Evolutionary conservation across 2,329 filamentous ascomycete species (phyloP), one percentile per base, ranked within the genome.

Genomic region (Trichophyton equinum): DNA sequence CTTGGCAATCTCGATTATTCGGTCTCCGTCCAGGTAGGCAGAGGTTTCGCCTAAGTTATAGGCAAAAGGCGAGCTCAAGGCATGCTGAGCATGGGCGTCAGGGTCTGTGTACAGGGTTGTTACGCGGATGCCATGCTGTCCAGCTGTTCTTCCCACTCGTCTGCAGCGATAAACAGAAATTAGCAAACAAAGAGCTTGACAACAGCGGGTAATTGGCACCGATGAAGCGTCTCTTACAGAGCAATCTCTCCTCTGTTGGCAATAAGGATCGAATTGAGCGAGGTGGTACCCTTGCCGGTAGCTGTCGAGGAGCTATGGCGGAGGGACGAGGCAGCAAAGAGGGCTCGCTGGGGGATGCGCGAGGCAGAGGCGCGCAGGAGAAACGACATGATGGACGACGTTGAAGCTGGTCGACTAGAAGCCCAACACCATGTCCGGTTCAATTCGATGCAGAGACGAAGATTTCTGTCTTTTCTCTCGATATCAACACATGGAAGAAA

Each of bases 161-260:
- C 80, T 82, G 22, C 25, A 46, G 11, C 20, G 6, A 20, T 3
- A 15, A 25, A 42, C n/a, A 27, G 7, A 4, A 1, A 11, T 40
- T 42, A 57, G 36, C 55, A 42, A 15, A 30, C 18, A 18, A 15
- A 22, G 1, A 8, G 18, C 5, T 13, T 11, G 7, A 38, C 8
- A 20, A 13, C 27, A 13, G 18, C 9, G 4, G n/a, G n/a, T 9
- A 30, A 11, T 38, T 38, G 33, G 9, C 33, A 38, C 33, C 9
- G 33, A 13, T 2, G 33, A 38, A 38, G 9, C 33, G 4, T 38
- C 47, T 68, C 77, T 65, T 72, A 82, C 72, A 99, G 81, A 57
- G 94, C 94, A 68, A 99, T 99, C 76, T 99, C 94, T 68, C 94
- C 94, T 67, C 94, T 86, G 73, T 99, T 99, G 60, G 94, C 94